Base-by-base conservation (phyloP, 2,329 filamentous ascomycete species). In the Aspergillus ustus region DNA sequence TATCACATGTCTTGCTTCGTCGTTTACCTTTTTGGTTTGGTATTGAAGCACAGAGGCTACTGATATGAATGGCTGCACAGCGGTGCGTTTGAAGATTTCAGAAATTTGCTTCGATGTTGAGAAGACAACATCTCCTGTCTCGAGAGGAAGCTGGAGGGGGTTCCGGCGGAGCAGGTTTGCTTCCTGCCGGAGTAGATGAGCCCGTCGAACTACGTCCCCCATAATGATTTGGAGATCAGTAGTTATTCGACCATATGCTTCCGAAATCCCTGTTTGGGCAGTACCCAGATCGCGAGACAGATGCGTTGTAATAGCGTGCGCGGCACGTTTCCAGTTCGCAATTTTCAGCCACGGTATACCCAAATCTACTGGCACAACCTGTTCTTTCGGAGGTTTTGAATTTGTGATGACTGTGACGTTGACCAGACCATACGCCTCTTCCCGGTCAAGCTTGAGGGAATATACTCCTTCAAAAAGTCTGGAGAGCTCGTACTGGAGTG, bases 401-500 rank as follows among this genome's bases (percentile, higher is more conserved):
- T 68, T 71, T 52, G 76, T 75, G 40, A 71, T 74, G 51, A 85
- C 78, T 34, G 77, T 81, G 43, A 86, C 76, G 61, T 84, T 81
- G 63, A 86, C 74, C 22, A 73, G 64, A 3, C 83, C 81, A 57
- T 81, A 77, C 9, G 82, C 78, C 67, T 85, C 80, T 60, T 81
- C 79, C 48, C 79, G 76, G 53, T 83, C 79, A 17, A 86, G 70
- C 29, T 80, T 79, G 43, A 86, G 72, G 15, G 81, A 78, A 64
- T 85, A 85, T 7, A 84, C 81, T 8, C 83, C 83, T 37, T 83
- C 81, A 60, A 85, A 82, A 8, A 85, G 76, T 49, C 78, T 79
- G 43, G 81, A 81, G n/a, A 82, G 71, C 60, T 82, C 76, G 60
- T 81, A 79, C 28, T 80, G 68, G 50, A 82, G 70, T 37, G 73